A percentile compares a stretch with the other conserved stretches of the same genome.
Conservation (phyloP, 2,329 filamentous ascomycete genomes). For the Metarhizium robertsii region DNA sequence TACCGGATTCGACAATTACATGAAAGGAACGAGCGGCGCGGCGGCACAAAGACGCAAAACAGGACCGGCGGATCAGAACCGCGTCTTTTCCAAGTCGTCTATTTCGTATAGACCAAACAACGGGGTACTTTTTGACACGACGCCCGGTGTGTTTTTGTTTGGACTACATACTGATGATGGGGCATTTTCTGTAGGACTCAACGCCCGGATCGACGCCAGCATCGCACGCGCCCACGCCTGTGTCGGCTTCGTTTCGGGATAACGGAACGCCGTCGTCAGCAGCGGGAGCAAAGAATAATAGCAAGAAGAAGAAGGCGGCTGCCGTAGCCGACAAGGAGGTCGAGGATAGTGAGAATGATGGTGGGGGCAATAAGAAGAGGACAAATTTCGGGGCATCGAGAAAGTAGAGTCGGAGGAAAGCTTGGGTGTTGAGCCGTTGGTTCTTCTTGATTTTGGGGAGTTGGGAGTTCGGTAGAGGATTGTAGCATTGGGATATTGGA, state of each 20-base stretch:
- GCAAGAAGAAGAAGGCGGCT: conserved; percentile 40
- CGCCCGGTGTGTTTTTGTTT: neutral
- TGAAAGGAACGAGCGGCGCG: conserved; percentile 69
- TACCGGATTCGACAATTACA: conserved; percentile 95
- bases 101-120: conserved; percentile 46
- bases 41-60: conserved; percentile 55
- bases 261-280: conserved; percentile 44
- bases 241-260: conserved; percentile 44
- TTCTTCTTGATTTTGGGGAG: neutral
- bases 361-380: conserved; percentile 46
- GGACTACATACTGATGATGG: neutral
- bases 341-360: conserved; percentile 52
- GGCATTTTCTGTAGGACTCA: conserved; percentile 23
- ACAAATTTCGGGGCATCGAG: conserved; percentile 48
- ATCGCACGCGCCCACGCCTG: conserved; percentile 43
- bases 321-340: conserved; percentile 19
- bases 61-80: conserved; percentile 57
- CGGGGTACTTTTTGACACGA: conserved; percentile 16
- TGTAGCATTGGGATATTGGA: too few species aligned
- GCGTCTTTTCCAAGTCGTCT: conserved; percentile 63
- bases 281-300: conserved; percentile 29
- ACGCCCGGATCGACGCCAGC: conserved; percentile 35
- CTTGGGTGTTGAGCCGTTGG: neutral
- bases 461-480: neutral
- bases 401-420: conserved; percentile 26